Conservation (phyloP, 352 stramenopile genomes). For the Pythium graminicola region DNA sequence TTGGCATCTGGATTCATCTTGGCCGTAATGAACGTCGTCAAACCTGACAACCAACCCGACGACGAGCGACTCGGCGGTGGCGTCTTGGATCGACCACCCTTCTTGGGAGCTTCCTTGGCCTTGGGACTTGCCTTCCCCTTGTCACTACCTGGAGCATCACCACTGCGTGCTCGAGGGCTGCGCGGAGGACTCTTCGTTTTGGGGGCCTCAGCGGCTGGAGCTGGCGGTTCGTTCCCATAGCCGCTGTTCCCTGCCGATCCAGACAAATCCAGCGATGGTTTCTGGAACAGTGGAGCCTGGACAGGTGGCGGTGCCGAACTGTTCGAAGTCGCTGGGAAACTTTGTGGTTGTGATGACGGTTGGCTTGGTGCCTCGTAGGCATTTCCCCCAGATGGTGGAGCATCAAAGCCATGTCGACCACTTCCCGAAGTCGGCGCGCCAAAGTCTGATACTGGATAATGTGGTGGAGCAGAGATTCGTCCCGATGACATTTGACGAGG, state of each 20-base stretch:
- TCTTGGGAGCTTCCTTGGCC: conserved; percentile 50
- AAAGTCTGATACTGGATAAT: conserved; percentile 10
- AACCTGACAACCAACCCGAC: conserved; percentile 46
- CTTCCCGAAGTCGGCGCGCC: conserved; percentile 12
- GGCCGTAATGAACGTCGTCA: conserved; percentile 60
- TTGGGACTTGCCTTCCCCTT: conserved; percentile 66
- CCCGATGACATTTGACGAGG: conserved; percentile 13
- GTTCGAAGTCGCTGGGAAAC: conserved; percentile 4
- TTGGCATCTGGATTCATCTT: conserved; percentile 85
- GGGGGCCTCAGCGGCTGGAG: background rate
- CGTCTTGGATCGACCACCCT: conserved; percentile 64
- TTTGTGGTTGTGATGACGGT: background rate
- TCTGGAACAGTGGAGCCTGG: conserved; percentile 27
- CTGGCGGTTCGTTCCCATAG: conserved; percentile 13
- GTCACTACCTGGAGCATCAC: conserved; percentile 51
- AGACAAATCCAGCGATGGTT: conserved; percentile 40
- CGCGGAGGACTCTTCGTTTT: conserved; percentile 20
- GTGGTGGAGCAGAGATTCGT: conserved; percentile 10
- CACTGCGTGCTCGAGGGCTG: conserved; percentile 17
- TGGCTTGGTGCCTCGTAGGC: background rate
- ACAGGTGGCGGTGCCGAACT: background rate
- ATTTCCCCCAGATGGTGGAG: conserved; percentile 1
- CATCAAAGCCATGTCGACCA: background rate
- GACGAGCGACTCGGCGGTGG: conserved; percentile 63
- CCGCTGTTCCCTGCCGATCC: conserved; percentile 29